Conservation (phyloP, 164 flowering plant species). For the Euptelea pleiosperma region DNA sequence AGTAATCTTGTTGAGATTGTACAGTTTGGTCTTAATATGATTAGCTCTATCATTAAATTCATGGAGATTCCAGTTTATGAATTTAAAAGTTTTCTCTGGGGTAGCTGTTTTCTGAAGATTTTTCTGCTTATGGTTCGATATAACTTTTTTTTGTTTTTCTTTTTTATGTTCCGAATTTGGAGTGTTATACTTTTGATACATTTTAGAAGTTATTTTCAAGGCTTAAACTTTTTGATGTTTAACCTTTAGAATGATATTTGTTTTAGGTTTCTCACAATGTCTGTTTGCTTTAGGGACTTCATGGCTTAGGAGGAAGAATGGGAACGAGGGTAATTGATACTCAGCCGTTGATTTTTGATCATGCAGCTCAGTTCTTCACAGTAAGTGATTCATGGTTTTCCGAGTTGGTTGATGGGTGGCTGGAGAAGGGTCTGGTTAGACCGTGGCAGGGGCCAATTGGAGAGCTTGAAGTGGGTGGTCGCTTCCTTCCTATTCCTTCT, state of each 20-base stretch:
- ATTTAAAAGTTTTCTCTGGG: too few species aligned
- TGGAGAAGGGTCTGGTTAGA: slow-evolving; percentile 59
- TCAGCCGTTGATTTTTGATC: slow-evolving; percentile 68
- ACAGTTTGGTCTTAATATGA: too few species aligned
- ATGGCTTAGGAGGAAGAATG: slow-evolving; percentile 97
- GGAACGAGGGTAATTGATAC: slow-evolving; percentile 83
- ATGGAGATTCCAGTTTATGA: neutral
- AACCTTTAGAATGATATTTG: too few species aligned
- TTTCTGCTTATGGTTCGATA: neutral
- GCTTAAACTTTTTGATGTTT: neutral
- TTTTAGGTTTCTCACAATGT: slow-evolving; percentile 4
- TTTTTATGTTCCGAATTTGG: neutral
- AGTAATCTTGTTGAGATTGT: too few species aligned
- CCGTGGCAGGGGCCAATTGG: slow-evolving; percentile 81
- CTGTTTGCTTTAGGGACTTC: slow-evolving; percentile 54
- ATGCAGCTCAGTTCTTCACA: slow-evolving; percentile 93
- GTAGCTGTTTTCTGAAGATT: too few species aligned
- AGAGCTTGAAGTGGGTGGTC: slow-evolving; percentile 77
- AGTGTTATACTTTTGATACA: neutral
- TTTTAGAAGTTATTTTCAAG: neutral
- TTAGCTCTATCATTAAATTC: too few species aligned
- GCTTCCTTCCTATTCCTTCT: slow-evolving; percentile 46
- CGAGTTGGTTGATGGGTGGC: slow-evolving; percentile 70
- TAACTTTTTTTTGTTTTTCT: neutral
- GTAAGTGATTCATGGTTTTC: slow-evolving; percentile 65